phyloP scores from a whole-genome alignment of 164 flowering plant genomes.

The Santalum album region DNA sequence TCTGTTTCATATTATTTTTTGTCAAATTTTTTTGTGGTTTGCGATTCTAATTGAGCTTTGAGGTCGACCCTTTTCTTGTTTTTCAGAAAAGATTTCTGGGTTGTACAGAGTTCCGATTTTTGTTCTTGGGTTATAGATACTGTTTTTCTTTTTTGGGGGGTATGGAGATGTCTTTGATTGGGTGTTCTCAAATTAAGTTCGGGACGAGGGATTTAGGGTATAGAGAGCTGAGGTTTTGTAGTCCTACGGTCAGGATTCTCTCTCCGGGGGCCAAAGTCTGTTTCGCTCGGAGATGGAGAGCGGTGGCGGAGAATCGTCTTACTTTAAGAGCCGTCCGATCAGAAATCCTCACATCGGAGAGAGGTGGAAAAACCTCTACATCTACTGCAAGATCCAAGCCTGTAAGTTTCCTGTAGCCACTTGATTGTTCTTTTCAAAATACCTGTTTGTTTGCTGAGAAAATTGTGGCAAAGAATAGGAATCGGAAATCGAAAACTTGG shows the following conservation, averaged over 20 bases:
- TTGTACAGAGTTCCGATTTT: not conserved
- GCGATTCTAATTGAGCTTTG: too few relatives aligned
- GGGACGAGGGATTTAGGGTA: constrained; percentile 11
- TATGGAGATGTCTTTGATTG: constrained; percentile 61
- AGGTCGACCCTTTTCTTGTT: not conserved
- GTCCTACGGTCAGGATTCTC: constrained; percentile 12
- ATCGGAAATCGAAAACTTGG: too few relatives aligned
- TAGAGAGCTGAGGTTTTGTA: constrained; percentile 21
- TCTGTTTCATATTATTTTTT: too few relatives aligned
- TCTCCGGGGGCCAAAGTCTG: constrained; percentile 8
- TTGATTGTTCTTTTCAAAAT: not conserved
- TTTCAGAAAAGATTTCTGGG: not conserved
- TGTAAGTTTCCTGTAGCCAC: constrained; percentile 18
- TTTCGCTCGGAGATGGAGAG: constrained; percentile 18
- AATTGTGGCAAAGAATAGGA: not conserved
- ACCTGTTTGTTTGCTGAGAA: constrained; percentile 2
- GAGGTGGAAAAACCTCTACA: constrained; percentile 3
- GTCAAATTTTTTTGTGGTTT: too few relatives aligned
- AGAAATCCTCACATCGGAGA: constrained; percentile 12
- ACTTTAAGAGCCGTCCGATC: constrained; percentile 26
- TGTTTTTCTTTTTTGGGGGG: not conserved
- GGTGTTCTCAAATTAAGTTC: constrained; percentile 31
- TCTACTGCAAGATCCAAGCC: constrained; percentile 14
- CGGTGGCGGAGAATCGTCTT: constrained; percentile 16
- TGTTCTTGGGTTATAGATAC: not conserved